Evolutionary conservation across 208 protist species (phyloP), one percentile per base, ranked within the genome.

Genomic region (Leishmania lainsoni): DNA sequence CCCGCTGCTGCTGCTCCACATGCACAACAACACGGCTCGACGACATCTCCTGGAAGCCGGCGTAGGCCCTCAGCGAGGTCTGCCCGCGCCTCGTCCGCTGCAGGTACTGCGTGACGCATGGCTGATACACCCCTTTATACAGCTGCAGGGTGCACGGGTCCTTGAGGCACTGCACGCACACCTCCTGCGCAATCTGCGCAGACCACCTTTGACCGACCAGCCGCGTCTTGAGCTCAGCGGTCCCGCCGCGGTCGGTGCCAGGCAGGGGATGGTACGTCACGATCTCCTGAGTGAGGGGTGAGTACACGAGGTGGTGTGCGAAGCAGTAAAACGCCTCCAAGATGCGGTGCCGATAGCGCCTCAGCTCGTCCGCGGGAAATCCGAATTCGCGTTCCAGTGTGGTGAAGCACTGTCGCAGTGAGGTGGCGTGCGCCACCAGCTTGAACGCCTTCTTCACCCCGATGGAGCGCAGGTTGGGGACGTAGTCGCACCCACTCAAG

Each of bases 401-500:
- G 4, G 74, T 48, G 61, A 95, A 87, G 29, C 95, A 82, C 79
- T 92, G 81, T 26, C 85, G 76, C 68, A 95, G 78, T 2, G 88
- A 93, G 12, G 61, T 78, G 39, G 91, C 86, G 54, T 87, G 85
- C 14, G 86, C 52, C 0, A 99, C 82, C 20, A 99, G 85, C 45
- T 87, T 86, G 78, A 98, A 95, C 4, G 99, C 97, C 29, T 88
- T 99, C 83, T 97, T 98, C 29, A 99, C 75, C 9, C 98, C 99
- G 76, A 99, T 93, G 66, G 92, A 89, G 32, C 81, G 83, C 16
- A 99, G 76, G 54, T 93, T 98, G 1, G 92, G 80, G 42, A 99
- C 80, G 83, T 99, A 99, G 86, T 99, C 99, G 85, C 99, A 99
- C 12, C 99, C 99, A 14, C 95, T 92, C 69, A 99, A 84, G 76